These are phyloP conservation scores for Xerocomellus chrysenteron DNA, from an alignment of 768 basidiomycete genomes.

Conservation along the genomic window DNA sequence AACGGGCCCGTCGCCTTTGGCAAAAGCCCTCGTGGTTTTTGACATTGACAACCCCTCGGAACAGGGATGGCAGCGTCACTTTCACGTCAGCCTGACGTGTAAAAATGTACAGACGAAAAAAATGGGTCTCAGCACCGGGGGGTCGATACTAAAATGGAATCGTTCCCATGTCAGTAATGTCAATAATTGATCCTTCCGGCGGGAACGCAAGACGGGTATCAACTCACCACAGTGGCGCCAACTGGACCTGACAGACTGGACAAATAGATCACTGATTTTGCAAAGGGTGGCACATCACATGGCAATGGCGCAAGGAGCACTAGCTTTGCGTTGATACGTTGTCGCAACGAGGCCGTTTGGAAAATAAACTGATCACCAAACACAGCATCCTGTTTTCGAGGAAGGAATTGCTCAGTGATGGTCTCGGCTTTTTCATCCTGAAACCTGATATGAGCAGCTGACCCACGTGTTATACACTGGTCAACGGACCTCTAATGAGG, in stretches of 20 bases:
- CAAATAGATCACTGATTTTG: conserved; percentile 35
- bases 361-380: conserved; percentile 33
- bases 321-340: conserved; percentile 28
- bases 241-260: conserved; percentile 29
- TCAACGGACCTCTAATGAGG: conserved; percentile 21
- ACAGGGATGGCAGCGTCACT: conserved; percentile 26
- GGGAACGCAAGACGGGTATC: background rate
- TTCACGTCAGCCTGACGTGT: conserved; percentile 30
- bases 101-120: conserved; percentile 32
- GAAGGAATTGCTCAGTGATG: conserved; percentile 29
- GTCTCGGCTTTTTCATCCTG: conserved; percentile 21
- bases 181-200: background rate
- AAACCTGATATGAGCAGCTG: conserved; percentile 1
- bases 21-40: conserved; percentile 11
- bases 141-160: conserved; percentile 20
- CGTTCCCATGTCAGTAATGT: conserved; percentile 8
- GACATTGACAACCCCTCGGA: conserved; percentile 30
- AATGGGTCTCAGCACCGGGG: conserved; percentile 27
- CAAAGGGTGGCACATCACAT: conserved; percentile 29
- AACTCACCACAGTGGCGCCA: conserved; percentile 26
- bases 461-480: conserved; percentile 1
- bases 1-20: conserved; percentile 14
- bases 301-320: conserved; percentile 27
- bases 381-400: conserved; percentile 29
- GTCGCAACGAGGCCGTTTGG: conserved; percentile 20